Evolutionary conservation across 345 rosid genomes (phyloP), one percentile per base, ranked within the genome.

Genomic region (Citrus medica): DNA sequence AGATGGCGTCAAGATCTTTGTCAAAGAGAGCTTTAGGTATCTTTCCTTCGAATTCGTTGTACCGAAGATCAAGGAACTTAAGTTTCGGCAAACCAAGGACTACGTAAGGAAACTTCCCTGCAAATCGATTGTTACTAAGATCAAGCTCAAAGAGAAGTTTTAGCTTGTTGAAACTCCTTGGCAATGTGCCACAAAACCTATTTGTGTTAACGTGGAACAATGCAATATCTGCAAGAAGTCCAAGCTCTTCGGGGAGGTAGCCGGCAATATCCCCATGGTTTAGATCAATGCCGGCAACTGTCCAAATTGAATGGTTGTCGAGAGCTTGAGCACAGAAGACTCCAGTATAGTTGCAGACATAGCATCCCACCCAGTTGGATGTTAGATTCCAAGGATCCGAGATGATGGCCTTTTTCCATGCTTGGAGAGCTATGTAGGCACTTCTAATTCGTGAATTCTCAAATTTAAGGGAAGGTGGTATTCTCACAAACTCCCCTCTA

Each of bases 211-310:
- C 38, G 67, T 95, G 98, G 74, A 95, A 82, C 72, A 92, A 74
- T 51, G 92, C 90, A 55, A 92, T 85, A 62, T 93, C 89, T 0
- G 79, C 71, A 4, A 95, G 89, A 27, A 87, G 86, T 14, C 94
- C 98, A 0, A 95, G 89, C 83, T 95, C 97, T 55, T 80, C 81
- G 1, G 92, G 95, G 22, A 95, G 88, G 74, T 77, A 82, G 14
- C 98, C 94, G 2, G 98, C 94, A 21, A 95, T 85, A 82, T 93
- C 90, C 0, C 87, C 98, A 35, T 89, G 91, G 81, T 95, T 93
- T 19, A 95, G 84, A 83, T 95, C 97, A 21, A 95, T 78, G 27
- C 93, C 95, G 0, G 97, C 97, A 14, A 95, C 92, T 0, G 94
- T 92, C 67, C 81, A 79, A 63, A 92, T 56, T 13, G 86, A 65